phyloP scores from a whole-genome alignment of 208 protist genomes.

The Leishmania gerbilli region DNA sequence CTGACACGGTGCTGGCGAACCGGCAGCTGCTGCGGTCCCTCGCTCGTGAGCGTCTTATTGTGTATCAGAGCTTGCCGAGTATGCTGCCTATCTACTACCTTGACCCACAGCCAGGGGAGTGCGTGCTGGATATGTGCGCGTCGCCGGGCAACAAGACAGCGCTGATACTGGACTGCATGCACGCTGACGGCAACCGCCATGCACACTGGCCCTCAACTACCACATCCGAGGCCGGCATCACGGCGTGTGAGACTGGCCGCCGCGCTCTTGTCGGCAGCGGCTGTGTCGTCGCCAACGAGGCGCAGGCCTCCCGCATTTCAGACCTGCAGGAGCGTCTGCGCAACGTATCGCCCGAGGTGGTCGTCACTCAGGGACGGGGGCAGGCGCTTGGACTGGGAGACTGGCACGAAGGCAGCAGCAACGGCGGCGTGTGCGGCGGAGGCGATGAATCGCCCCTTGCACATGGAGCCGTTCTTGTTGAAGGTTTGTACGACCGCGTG shows the following conservation, averaged over 20 bases:
- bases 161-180: slow-evolving; percentile 63
- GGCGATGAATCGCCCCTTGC: not conserved
- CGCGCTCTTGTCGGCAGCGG: not conserved
- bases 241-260: slow-evolving; percentile 1
- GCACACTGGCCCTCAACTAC: slow-evolving; percentile 4
- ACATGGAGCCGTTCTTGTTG: not conserved
- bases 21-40: slow-evolving; percentile 62
- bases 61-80: slow-evolving; percentile 73
- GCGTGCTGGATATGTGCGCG: slow-evolving; percentile 85
- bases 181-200: slow-evolving; percentile 3
- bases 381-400: slow-evolving; percentile 21
- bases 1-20: slow-evolving; percentile 46
- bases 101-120: slow-evolving; percentile 58
- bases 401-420: slow-evolving; percentile 10
- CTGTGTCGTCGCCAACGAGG: slow-evolving; percentile 78
- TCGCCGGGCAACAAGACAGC: slow-evolving; percentile 82
- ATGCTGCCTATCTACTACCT: slow-evolving; percentile 81
- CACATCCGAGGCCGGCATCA: not conserved
- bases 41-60: slow-evolving; percentile 55
- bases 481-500: slow-evolving; percentile 73
- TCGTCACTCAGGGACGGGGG: slow-evolving; percentile 40
- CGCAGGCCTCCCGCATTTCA: slow-evolving; percentile 28
- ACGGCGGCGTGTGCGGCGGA: not conserved
- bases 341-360: slow-evolving; percentile 35
- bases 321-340: slow-evolving; percentile 53